Base-by-base conservation (phyloP, 768 basidiomycete species). In the Udeniomyces megalosporus region DNA sequence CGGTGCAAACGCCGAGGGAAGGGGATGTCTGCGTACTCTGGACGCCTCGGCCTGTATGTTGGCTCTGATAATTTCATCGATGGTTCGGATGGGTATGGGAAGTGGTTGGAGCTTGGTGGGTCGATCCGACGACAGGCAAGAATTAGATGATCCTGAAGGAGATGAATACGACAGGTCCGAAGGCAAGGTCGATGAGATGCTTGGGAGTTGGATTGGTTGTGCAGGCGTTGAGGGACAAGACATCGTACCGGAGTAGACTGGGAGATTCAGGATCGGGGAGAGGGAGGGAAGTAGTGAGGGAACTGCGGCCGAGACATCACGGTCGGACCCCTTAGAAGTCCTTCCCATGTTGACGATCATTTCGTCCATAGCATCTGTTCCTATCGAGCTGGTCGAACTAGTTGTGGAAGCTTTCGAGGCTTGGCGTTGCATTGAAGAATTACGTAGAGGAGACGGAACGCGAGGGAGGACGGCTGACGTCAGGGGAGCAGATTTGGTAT, bases 1-100 rank as follows among this genome's bases (percentile, higher is more conserved):
- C 35, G 50, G 58, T 46, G n/a, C 42, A 31, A 59, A 59, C n/a
- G 58, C 58, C 10, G 58, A 59, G 7, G 46, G 46, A 31, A 59
- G 58, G 22, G 47, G 47, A 38, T 48, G 46, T 4, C 17, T 32
- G 12, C n/a, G n/a, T 17, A 24, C 47, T 47, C 58, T 22, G 7
- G 47, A 38, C 35, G 46, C 58, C n/a, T 59, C 58, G 22, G 29
- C 17, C 10, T 46, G 29, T 20, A 59, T n/a, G 17, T 38, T 38
- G 12, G 46, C 15, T 11, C 35, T 38, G 46, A 59, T 59, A 32
- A 59, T 59, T 2, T 50, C 47, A 32, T 32, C 46, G 35, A 59
- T 59, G 34, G 58, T 34, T 3, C 26, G 58, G 11, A 59, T 50
- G 28, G 38, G 34, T n/a, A n/a, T n/a, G n/a, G n/a, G n/a, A n/a